phyloP scores from a whole-genome alignment of 1,139 yeast genomes.

The Protomyces inundatus region DNA sequence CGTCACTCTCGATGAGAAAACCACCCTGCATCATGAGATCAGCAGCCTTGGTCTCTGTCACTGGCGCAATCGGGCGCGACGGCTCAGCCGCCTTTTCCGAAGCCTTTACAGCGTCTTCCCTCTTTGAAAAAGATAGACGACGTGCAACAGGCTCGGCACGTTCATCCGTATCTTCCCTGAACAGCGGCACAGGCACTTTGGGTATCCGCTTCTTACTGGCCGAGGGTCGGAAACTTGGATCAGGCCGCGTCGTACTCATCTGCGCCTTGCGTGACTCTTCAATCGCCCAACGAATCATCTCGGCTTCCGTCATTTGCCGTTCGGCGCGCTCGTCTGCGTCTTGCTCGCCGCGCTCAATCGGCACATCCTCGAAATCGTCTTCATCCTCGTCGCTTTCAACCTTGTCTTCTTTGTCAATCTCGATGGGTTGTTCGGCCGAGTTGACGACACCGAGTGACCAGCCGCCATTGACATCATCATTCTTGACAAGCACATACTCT shows the following conservation, averaged over 20 bases:
- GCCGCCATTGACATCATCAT: conserved; percentile 55
- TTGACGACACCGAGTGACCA: conserved; percentile 65
- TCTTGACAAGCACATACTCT: conserved; percentile 68
- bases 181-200: not conserved
- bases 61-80: not conserved
- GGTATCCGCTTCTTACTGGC: not conserved
- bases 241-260: conserved; percentile 14
- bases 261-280: conserved; percentile 22
- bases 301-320: conserved; percentile 17
- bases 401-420: conserved; percentile 27
- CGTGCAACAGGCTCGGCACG: not conserved
- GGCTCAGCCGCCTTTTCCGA: not conserved
- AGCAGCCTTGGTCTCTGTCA: not conserved
- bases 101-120: not conserved
- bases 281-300: conserved; percentile 20
- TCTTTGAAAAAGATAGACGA: not conserved
- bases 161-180: not conserved
- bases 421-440: conserved; percentile 22
- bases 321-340: not conserved
- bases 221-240: conserved; percentile 7
- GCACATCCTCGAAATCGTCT: conserved; percentile 44
- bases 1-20: conserved; percentile 7
- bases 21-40: conserved; percentile 4
- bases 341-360: conserved; percentile 31
- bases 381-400: conserved; percentile 30